Percentiles rank a stretch among this genome's conserved stretches.
Conservation (phyloP, 495 filamentous ascomycete genomes). For the Aspergillus carlsbadensis region DNA sequence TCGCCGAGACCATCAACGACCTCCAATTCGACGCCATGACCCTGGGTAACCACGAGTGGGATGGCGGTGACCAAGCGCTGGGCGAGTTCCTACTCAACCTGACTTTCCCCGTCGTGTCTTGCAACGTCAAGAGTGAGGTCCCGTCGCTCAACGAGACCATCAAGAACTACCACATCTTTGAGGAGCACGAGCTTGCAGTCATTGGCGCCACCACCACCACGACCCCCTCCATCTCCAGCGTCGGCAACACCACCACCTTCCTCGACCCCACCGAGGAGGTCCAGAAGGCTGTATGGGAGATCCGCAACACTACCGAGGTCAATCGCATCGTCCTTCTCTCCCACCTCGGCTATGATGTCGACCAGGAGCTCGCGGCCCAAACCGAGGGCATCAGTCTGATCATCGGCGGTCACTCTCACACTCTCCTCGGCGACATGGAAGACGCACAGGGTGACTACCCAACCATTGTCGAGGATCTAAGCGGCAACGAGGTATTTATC, state of each 20-base stretch:
- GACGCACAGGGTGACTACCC: background rate
- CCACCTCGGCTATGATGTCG: conserved; percentile 3
- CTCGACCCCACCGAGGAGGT: background rate
- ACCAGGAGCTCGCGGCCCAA: conserved; percentile 2
- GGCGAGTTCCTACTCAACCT: conserved; percentile 5
- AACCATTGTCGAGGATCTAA: conserved; percentile 2
- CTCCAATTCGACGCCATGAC: conserved; percentile 6
- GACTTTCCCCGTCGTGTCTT: conserved; percentile 1
- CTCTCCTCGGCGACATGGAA: conserved; percentile 6
- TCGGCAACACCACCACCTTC: conserved; percentile 5
- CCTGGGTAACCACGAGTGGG: conserved; percentile 8
- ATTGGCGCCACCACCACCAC: background rate
- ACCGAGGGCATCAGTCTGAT: conserved; percentile 2
- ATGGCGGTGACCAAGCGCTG: background rate
- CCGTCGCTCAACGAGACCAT: conserved; percentile 3
- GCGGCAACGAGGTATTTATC: background rate
- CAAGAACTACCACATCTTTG: conserved; percentile 6
- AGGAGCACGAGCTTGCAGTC: conserved; percentile 1
- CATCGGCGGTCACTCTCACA: conserved; percentile 2
- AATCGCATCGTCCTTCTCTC: conserved; percentile 3
- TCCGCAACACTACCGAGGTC: conserved; percentile 1
- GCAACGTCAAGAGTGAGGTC: conserved; percentile 8
- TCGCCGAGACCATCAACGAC: conserved; percentile 5
- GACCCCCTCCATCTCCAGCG: background rate
- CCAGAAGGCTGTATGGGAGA: conserved; percentile 3